Evolutionary conservation across 1,284 basidiomycete genomes (phyloP).

Genomic region (Amylostereum chailletii): DNA sequence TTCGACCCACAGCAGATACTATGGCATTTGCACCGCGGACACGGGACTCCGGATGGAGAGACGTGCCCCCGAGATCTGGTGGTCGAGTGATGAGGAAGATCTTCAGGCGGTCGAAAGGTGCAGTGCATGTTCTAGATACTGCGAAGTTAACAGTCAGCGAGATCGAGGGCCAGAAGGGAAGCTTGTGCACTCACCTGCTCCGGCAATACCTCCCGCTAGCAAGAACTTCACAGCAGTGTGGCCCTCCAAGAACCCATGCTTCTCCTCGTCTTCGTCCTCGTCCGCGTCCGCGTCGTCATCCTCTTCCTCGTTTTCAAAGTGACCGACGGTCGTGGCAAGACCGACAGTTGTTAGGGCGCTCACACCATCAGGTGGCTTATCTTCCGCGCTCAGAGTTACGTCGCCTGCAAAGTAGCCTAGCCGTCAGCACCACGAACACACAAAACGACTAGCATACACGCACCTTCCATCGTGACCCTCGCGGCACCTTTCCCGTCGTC

Average conservation of each 20-base stretch:
- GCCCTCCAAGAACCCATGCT: slow-evolving; percentile 58
- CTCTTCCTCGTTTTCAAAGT: slow-evolving; percentile 26
- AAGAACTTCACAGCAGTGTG: slow-evolving; percentile 83
- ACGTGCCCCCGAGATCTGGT: slow-evolving; percentile 55
- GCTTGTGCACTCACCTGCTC: slow-evolving; percentile 56
- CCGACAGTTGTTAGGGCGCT: slow-evolving; percentile 20
- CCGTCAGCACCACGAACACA: slow-evolving; percentile 9
- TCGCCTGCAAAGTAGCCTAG: slow-evolving; percentile 42
- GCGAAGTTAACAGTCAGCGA: slow-evolving; percentile 8
- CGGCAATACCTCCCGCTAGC: slow-evolving; percentile 89
- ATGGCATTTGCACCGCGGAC: slow-evolving; percentile 65
- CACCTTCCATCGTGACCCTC: slow-evolving; percentile 83
- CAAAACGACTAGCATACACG: slow-evolving; percentile 17
- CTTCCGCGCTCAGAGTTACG: slow-evolving; percentile 65
- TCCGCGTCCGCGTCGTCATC: slow-evolving; percentile 34
- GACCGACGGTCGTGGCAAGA: slow-evolving; percentile 23
- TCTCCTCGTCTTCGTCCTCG: slow-evolving; percentile 51
- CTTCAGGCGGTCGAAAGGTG: slow-evolving; percentile 96
- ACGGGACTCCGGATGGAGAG: slow-evolving; percentile 34
- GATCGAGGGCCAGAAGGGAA: background rate
- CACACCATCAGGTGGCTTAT: slow-evolving; percentile 37
- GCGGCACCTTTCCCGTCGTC: slow-evolving; percentile 73
- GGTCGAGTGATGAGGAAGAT: slow-evolving; percentile 90
- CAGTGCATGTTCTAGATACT: slow-evolving; percentile 95
- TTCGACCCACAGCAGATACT: slow-evolving; percentile 61